Evolutionary conservation across 441 rosid species (phyloP), one percentile per base, ranked within the genome.

Genomic region (Adansonia grandidieri): DNA sequence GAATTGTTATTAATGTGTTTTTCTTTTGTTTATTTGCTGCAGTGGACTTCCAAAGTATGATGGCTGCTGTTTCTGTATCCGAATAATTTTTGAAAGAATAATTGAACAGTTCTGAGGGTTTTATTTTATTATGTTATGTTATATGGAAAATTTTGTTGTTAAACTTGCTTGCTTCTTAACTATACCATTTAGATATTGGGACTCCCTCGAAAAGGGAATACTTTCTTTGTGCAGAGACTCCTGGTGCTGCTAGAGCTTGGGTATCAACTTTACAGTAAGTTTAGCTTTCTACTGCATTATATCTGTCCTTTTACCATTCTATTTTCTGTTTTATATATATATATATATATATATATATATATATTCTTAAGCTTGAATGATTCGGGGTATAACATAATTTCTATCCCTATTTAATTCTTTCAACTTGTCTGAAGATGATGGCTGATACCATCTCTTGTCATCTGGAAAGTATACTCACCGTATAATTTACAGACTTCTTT

Each of bases 11-110:
- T 80, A 51, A 77, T 58, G 10, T 62, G 71, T 45, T 76, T 45
- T 63, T 50, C 53, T 71, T 48, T 13, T 1, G 1, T 15, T 64
- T 64, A 32, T 13, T 64, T 8, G 5, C 20, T 88, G 79, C 85
- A 96, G 99, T 87, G 99, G 98, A 73, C 90, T 96, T 82, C 98
- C 96, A 28, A 96, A 93, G 85, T 96, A 93, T 17, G 95, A 94
- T 48, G 97, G 98, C 75, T 96, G 99, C 82, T 96, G 98, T 84
- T 82, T 96, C 75, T 96, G 99, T 96, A 96, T 96, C 99, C 98
- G 74, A 71, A 79, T 71, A 64, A 42, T 13, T 9, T 68, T 19
- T 9, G 48, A 19, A 64, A 37, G 47, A 37, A 64, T 32, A 37
- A 56, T 69, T 45, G 14, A 17, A 62, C 37, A 15, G 48, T 63